Evolutionary conservation across 2,329 filamentous ascomycete genomes (phyloP).

Genomic region (Orbilia ellipsospora): DNA sequence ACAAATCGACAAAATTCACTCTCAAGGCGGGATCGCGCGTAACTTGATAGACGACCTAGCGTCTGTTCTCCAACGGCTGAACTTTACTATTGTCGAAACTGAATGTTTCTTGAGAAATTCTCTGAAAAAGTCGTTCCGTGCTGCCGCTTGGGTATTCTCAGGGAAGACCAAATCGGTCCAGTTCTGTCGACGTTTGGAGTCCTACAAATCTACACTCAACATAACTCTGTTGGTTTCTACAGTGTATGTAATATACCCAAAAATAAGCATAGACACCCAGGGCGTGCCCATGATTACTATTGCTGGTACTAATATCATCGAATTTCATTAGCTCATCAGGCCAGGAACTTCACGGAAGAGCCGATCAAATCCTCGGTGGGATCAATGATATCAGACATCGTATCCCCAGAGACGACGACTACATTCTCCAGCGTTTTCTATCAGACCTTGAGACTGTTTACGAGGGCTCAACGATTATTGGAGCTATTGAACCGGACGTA

Average conservation of each 20-base stretch:
- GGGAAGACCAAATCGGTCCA: conserved; percentile 17
- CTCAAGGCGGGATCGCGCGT: neutral
- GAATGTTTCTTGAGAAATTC: conserved; percentile 10
- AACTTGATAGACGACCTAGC: neutral
- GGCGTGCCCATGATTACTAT: too few relatives aligned
- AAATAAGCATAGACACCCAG: too few relatives aligned
- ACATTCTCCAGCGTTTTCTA: neutral
- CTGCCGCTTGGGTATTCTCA: conserved; percentile 9
- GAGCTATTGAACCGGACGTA: too few relatives aligned
- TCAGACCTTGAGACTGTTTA: neutral
- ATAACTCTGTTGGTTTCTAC: conserved; percentile 11
- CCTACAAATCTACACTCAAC: conserved; percentile 20
- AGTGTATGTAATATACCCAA: conserved; percentile 6
- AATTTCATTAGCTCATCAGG: neutral
- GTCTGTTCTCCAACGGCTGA: neutral
- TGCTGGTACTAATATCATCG: neutral
- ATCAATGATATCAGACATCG: neutral
- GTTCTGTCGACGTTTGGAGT: conserved; percentile 11
- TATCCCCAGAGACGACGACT: neutral
- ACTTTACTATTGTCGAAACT: neutral
- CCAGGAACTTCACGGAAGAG: neutral
- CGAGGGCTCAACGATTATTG: too few relatives aligned
- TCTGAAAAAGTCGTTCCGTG: conserved; percentile 6
- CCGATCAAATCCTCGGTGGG: neutral
- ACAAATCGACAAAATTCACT: neutral